These are phyloP conservation scores for Letharia columbiana DNA, from an alignment of 495 filamentous ascomycete species.

Conservation along the genomic window DNA sequence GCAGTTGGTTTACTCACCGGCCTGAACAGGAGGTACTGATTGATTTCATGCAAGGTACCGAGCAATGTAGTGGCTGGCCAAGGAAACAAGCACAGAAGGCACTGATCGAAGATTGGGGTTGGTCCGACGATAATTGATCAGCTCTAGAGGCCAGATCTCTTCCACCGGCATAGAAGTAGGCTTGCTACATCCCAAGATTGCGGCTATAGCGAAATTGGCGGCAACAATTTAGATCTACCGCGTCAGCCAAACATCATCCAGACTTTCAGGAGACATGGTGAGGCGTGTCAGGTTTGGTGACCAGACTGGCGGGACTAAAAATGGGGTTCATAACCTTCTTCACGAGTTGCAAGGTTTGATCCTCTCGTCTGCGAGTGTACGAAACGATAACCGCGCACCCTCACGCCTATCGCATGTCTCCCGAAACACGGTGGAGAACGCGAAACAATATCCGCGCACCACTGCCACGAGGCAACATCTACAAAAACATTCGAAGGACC, in stretches of 20 bases:
- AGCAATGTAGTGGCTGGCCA: conserved; percentile 18
- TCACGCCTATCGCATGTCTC: conserved; percentile 4
- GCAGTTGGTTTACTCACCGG: conserved; percentile 9
- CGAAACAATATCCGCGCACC: not conserved
- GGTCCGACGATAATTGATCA: not conserved
- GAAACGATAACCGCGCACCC: not conserved
- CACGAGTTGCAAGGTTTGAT: not conserved
- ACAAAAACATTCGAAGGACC: not conserved
- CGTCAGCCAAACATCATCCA: not conserved
- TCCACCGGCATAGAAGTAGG: not conserved
- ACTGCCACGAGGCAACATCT: not conserved
- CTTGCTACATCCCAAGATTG: not conserved
- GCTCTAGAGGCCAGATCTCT: not conserved
- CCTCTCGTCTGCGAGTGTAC: not conserved
- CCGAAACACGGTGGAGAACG: conserved; percentile 2
- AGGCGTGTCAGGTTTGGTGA: not conserved
- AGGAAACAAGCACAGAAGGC: not conserved
- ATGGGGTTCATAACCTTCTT: not conserved
- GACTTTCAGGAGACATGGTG: not conserved
- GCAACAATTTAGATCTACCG: not conserved
- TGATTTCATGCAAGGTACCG: conserved; percentile 3
- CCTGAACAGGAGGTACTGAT: conserved; percentile 12
- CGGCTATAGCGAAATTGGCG: not conserved
- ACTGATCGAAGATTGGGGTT: conserved; percentile 17
- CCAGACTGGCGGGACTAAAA: not conserved